These are phyloP conservation scores for Cyberlindnera saturnus DNA, from an alignment of 805 yeast genomes.

Conservation along the genomic window DNA sequence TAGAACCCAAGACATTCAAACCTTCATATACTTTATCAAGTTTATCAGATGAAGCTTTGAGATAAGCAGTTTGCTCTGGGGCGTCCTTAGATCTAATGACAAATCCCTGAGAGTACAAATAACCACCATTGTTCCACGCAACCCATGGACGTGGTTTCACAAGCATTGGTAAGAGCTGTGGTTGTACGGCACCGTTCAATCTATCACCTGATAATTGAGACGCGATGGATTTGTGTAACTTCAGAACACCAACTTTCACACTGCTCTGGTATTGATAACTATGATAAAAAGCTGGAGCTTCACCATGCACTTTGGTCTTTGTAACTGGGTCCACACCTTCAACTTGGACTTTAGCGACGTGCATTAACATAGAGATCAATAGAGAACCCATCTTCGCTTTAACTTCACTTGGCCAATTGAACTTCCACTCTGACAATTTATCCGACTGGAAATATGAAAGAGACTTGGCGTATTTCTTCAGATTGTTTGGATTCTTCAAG, in stretches of 20 bases:
- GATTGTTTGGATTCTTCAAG: slow-evolving; percentile 31
- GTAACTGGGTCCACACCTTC: slow-evolving; percentile 78
- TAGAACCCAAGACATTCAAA: slow-evolving; percentile 74
- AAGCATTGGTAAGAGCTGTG: slow-evolving; percentile 90
- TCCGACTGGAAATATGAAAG: slow-evolving; percentile 30
- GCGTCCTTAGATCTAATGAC: slow-evolving; percentile 77
- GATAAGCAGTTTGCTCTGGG: slow-evolving; percentile 84
- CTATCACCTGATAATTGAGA: slow-evolving; percentile 62
- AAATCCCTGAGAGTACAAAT: slow-evolving; percentile 53
- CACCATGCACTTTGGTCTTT: slow-evolving; percentile 55
- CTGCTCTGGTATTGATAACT: slow-evolving; percentile 79
- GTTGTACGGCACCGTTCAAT: slow-evolving; percentile 61
- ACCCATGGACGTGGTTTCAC: slow-evolving; percentile 89
- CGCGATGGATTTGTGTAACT: slow-evolving; percentile 64
- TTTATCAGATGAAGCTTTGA: slow-evolving; percentile 75
- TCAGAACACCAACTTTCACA: slow-evolving; percentile 73
- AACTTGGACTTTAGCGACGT: slow-evolving; percentile 78
- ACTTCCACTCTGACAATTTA: slow-evolving; percentile 30
- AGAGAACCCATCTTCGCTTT: slow-evolving; percentile 78
- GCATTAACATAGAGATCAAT: slow-evolving; percentile 65
- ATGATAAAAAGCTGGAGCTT: slow-evolving; percentile 88
- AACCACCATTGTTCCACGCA: slow-evolving; percentile 79
- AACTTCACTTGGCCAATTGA: slow-evolving; percentile 49
- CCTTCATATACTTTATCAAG: slow-evolving; percentile 71
- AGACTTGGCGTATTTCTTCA: slow-evolving; percentile 21